Evolutionary conservation across 768 basidiomycete genomes (phyloP).

Genomic region (Auricularia heimuer): DNA sequence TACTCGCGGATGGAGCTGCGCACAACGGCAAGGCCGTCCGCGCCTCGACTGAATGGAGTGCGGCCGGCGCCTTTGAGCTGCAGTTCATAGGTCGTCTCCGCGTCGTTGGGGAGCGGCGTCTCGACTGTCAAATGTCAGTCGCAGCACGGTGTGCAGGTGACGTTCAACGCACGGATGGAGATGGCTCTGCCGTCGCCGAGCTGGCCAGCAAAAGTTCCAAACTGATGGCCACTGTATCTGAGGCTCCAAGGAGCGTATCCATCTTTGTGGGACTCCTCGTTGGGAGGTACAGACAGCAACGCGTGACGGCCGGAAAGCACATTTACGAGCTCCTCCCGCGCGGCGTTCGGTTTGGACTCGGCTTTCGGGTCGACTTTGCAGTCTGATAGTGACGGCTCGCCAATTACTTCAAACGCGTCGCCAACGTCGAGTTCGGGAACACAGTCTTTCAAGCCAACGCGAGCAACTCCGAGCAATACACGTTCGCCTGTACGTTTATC

Average conservation of each 20-base stretch:
- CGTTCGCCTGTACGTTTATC: constrained; percentile 41
- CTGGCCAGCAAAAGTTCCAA: constrained; percentile 86
- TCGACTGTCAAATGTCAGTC: constrained; percentile 38
- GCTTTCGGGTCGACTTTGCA: constrained; percentile 12
- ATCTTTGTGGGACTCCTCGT: constrained; percentile 18
- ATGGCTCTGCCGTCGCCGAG: constrained; percentile 93
- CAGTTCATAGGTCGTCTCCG: constrained; percentile 58
- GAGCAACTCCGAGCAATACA: constrained; percentile 64
- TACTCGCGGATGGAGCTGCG: constrained; percentile 92
- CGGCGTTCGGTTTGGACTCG: constrained; percentile 24
- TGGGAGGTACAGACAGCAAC: constrained; percentile 37
- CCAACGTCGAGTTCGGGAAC: constrained; percentile 82
- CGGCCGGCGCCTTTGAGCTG: constrained; percentile 93
- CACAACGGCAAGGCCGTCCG: constrained; percentile 93
- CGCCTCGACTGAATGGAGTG: constrained; percentile 85
- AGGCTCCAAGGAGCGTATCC: constrained; percentile 76
- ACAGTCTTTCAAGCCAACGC: constrained; percentile 59
- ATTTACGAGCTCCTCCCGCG: constrained; percentile 66
- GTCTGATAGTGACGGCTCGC: constrained; percentile 39
- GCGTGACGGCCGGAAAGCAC: constrained; percentile 70
- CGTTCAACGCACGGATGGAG: constrained; percentile 49
- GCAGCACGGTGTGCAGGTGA: neutral
- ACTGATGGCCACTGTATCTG: constrained; percentile 87
- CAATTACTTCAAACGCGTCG: constrained; percentile 63
- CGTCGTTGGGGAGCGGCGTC: constrained; percentile 59